A percentile compares a stretch with the other conserved stretches of the same genome.
phyloP scores from a whole-genome alignment of 306 rosid species.

The Acmispon strigosus region DNA sequence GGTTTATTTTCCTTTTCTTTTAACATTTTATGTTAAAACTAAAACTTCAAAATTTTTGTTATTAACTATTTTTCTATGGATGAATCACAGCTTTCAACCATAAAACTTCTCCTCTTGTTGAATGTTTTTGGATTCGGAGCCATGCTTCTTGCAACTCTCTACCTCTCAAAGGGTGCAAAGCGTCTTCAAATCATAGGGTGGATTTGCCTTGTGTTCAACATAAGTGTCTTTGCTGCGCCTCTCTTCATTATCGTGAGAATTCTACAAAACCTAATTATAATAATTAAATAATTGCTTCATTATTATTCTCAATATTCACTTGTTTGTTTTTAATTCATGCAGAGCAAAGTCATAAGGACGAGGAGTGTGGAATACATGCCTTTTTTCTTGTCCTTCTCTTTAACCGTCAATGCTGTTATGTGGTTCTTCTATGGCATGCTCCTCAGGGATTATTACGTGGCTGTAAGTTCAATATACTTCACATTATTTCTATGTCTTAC shows the following conservation, averaged over 20 bases:
- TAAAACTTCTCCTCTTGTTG: conserved; percentile 49
- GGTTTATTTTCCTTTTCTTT: no score
- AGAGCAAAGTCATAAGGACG: conserved; percentile 66
- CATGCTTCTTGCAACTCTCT: conserved; percentile 59
- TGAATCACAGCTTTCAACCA: conserved; percentile 44
- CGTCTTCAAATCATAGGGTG: conserved; percentile 71
- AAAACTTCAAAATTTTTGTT: no score
- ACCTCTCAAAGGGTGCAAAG: conserved; percentile 47
- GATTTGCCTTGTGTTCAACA: conserved; percentile 80
- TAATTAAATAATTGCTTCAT: no score
- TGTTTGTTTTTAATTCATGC: conserved; percentile 2
- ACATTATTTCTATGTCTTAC: no score
- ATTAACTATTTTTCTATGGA: no score
- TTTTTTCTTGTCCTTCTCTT: conserved; percentile 62
- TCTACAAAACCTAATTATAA: background rate
- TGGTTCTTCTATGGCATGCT: conserved; percentile 95
- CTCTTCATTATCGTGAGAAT: conserved; percentile 68
- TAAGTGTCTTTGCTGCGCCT: conserved; percentile 84
- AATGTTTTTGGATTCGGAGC: conserved; percentile 69
- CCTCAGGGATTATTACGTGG: conserved; percentile 76
- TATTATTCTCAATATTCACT: no score
- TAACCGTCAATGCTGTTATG: conserved; percentile 77
- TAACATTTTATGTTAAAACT: no score
- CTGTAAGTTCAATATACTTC: conserved; percentile 40
- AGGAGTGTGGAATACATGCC: conserved; percentile 95